phyloP scores from a whole-genome alignment of 306 rosid genomes.

The Astragalus membranaceus region DNA sequence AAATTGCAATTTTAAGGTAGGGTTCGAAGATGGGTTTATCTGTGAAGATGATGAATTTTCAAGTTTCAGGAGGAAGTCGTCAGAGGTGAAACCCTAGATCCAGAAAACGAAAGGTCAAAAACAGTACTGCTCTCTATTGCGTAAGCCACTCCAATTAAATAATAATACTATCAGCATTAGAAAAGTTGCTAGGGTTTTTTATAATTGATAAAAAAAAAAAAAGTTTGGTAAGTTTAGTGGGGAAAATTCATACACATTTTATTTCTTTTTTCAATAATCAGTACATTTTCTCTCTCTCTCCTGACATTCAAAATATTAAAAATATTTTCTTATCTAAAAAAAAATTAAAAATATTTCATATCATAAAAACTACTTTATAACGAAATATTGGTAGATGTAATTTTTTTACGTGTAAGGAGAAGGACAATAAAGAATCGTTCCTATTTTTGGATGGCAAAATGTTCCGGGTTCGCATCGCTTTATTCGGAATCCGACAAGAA shows the following conservation, averaged over 20 bases:
- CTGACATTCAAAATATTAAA: too few species aligned
- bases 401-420: too few species aligned
- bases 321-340: too few species aligned
- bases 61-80: constrained; percentile 33
- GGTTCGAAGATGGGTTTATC: constrained; percentile 39
- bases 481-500: too few species aligned
- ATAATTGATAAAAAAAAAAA: background rate
- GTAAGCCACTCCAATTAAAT: constrained; percentile 23
- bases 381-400: too few species aligned
- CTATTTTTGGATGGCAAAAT: too few species aligned
- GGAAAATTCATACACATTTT: background rate
- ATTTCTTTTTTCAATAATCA: too few species aligned
- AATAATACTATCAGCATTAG: background rate
- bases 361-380: too few species aligned
- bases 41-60: constrained; percentile 17
- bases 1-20: constrained; percentile 28
- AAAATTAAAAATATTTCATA: too few species aligned
- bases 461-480: too few species aligned
- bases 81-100: constrained; percentile 93
- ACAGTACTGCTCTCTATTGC: constrained; percentile 29
- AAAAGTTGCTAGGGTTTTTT: background rate
- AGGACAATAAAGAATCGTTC: too few species aligned
- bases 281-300: too few species aligned
- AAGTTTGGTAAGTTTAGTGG: background rate
- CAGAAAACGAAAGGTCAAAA: constrained; percentile 90